Percentiles rank a stretch among this genome's conserved stretches.
These are phyloP conservation scores for Macrolepiota fuliginosa DNA, from an alignment of 768 basidiomycete genomes.

Conservation along the genomic window DNA sequence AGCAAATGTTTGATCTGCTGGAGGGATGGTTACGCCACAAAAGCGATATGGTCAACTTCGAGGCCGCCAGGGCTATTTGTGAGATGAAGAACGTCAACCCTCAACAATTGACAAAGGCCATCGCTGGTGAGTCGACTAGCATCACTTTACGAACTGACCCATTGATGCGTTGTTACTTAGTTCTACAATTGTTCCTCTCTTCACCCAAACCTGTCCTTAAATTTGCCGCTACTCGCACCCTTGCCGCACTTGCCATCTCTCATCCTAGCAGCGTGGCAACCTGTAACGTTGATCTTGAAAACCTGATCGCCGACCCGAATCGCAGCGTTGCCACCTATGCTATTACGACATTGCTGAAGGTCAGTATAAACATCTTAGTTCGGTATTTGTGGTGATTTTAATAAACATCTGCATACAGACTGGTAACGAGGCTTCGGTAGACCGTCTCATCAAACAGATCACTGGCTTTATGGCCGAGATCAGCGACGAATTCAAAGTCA, in stretches of 20 bases:
- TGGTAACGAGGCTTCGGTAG: constrained; percentile 98
- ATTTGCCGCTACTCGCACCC: constrained; percentile 95
- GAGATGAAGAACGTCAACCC: constrained; percentile 87
- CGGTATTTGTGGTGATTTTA: not conserved
- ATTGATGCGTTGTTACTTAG: constrained; percentile 37
- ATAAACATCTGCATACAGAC: constrained; percentile 49
- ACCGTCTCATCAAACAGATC: constrained; percentile 98
- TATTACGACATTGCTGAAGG: constrained; percentile 97
- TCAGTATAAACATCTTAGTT: constrained; percentile 23
- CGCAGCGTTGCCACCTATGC: constrained; percentile 97
- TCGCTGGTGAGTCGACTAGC: constrained; percentile 66
- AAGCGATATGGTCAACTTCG: constrained; percentile 99
- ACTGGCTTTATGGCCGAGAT: constrained; percentile 99
- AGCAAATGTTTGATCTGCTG: constrained; percentile 88
- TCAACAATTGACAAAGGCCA: constrained; percentile 79
- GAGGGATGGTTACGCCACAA: constrained; percentile 97
- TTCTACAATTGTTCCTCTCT: constrained; percentile 92
- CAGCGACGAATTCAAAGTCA: constrained; percentile 99
- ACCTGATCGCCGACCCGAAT: constrained; percentile 92
- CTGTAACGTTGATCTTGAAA: constrained; percentile 97
- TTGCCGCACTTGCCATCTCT: constrained; percentile 82
- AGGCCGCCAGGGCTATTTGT: constrained; percentile 96
- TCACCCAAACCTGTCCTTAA: constrained; percentile 94
- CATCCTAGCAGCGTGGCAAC: constrained; percentile 85
- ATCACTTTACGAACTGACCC: not conserved